Conservation (phyloP, 352 stramenopile genomes). For the Phytophthora pisi region DNA sequence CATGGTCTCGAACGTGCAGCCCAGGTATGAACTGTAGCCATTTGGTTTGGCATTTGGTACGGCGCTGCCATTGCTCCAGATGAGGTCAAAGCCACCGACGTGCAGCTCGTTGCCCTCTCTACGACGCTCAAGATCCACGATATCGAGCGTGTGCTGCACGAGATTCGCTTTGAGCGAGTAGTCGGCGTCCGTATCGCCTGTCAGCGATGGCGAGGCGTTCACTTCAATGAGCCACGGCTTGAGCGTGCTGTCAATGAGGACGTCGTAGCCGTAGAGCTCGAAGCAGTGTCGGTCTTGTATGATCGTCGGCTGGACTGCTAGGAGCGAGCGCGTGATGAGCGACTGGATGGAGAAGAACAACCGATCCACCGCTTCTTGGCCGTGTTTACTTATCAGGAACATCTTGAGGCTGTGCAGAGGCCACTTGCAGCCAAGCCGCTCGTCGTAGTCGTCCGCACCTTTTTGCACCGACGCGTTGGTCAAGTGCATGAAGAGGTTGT, state of each 20-base stretch:
- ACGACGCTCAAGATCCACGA: conserved; percentile 82
- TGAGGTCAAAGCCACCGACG: conserved; percentile 74
- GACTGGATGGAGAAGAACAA: conserved; percentile 87
- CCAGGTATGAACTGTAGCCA: conserved; percentile 68
- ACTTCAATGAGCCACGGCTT: conserved; percentile 77
- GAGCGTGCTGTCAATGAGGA: conserved; percentile 66
- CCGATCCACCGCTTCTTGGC: conserved; percentile 55
- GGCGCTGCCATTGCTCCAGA: conserved; percentile 50
- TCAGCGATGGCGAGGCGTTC: conserved; percentile 79
- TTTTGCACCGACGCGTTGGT: conserved; percentile 85
- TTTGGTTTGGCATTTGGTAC: conserved; percentile 44
- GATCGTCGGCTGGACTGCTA: conserved; percentile 84
- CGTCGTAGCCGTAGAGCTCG: conserved; percentile 79
- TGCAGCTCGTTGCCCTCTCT: conserved; percentile 51
- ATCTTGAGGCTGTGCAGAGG: conserved; percentile 62
- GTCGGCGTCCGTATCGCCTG: conserved; percentile 74
- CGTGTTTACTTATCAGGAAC: conserved; percentile 75
- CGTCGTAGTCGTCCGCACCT: conserved; percentile 45
- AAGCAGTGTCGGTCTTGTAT: conserved; percentile 89
- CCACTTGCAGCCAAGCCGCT: conserved; percentile 71
- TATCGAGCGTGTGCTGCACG: conserved; percentile 88
- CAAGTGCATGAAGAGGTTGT: conserved; percentile 74
- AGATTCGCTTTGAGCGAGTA: conserved; percentile 87
- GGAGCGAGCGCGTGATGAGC: conserved; percentile 84
- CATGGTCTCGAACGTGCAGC: conserved; percentile 52